These are phyloP conservation scores for Rheum nobile DNA, from an alignment of 148 eudicot species.

Conservation along the genomic window DNA sequence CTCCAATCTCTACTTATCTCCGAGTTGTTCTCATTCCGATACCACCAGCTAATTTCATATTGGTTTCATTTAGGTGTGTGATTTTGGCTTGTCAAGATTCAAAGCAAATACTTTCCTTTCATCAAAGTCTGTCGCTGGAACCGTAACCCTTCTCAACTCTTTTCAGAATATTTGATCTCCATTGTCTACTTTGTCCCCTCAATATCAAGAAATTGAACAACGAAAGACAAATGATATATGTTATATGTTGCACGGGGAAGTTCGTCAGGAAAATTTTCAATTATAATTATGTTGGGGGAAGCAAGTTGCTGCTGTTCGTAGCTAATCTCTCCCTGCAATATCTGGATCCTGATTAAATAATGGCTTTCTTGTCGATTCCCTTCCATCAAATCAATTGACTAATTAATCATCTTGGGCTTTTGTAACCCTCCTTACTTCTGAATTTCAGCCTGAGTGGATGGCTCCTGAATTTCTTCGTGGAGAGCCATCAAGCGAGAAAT, in stretches of 20 bases:
- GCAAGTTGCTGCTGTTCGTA: not conserved
- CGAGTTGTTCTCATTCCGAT: not conserved
- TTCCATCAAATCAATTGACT: conserved; percentile 5
- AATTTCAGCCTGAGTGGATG: conserved; percentile 98
- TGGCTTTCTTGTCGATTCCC: not conserved
- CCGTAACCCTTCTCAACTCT: conserved; percentile 38
- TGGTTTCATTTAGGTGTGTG: conserved; percentile 58
- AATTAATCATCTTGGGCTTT: conserved; percentile 15
- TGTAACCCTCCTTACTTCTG: conserved; percentile 18
- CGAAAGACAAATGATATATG: not conserved
- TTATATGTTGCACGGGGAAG: not conserved
- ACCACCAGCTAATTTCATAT: not conserved
- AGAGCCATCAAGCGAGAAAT: conserved; percentile 91
- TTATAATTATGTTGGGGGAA: too few species aligned
- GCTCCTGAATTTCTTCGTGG: conserved; percentile 98
- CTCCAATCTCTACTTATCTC: not conserved
- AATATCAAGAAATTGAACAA: not conserved
- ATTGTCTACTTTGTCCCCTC: not conserved
- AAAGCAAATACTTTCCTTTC: conserved; percentile 90
- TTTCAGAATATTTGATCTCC: not conserved
- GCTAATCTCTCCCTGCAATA: not conserved
- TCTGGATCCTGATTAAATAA: not conserved
- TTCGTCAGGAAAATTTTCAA: not conserved
- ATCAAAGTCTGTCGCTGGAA: conserved; percentile 95
- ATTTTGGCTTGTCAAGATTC: conserved; percentile 96